Percentiles rank a stretch among this genome's conserved stretches.
phyloP scores from a whole-genome alignment of 2,329 filamentous ascomycete species.

The Colletotrichum limetticola region DNA sequence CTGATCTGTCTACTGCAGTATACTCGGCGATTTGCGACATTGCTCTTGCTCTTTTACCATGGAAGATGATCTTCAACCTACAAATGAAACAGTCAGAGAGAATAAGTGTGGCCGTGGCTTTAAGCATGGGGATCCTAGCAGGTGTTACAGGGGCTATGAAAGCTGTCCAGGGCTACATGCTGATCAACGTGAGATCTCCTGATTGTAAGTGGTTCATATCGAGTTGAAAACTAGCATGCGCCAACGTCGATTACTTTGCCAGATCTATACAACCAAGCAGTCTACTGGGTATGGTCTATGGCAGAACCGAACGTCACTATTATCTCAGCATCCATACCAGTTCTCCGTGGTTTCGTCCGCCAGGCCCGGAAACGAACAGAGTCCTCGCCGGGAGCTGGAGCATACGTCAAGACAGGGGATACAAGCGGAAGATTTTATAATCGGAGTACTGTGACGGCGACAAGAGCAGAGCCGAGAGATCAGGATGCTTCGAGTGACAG shows the following conservation, averaged over 20 bases:
- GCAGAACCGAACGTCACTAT: constrained; percentile 45
- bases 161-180: constrained; percentile 27
- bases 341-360: constrained; percentile 40
- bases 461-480: not conserved
- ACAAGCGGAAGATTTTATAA: constrained; percentile 18
- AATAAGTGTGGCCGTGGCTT: constrained; percentile 41
- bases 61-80: constrained; percentile 38
- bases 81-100: constrained; percentile 43
- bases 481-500: constrained; percentile 26
- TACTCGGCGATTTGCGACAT: constrained; percentile 24
- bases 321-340: constrained; percentile 44
- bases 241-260: not conserved
- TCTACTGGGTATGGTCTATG: constrained; percentile 38
- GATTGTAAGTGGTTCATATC: constrained; percentile 23
- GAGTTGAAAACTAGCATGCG: not conserved
- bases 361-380: constrained; percentile 13
- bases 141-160: constrained; percentile 37
- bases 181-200: constrained; percentile 32
- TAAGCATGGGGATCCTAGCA: constrained; percentile 44
- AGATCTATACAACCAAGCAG: constrained; percentile 15
- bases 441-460: not conserved
- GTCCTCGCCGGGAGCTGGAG: not conserved
- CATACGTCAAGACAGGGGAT: constrained; percentile 9
- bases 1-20: not conserved
- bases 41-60: constrained; percentile 20